Conservation (phyloP, 768 basidiomycete genomes). For the Russula brevipes region DNA sequence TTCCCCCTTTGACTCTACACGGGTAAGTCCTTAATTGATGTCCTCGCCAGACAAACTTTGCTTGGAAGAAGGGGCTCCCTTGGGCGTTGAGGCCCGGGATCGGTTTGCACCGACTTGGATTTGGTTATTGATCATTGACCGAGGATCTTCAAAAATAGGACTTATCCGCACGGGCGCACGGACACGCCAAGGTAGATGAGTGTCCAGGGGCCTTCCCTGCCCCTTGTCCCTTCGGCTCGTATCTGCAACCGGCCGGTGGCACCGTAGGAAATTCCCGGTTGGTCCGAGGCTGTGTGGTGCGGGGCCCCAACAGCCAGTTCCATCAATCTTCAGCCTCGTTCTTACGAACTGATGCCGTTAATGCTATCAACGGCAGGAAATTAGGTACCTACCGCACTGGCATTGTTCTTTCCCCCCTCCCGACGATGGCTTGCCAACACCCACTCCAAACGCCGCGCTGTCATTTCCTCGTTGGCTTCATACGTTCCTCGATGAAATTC, state of each 20-base stretch:
- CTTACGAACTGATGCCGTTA: not conserved
- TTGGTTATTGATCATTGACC: slow-evolving; percentile 8
- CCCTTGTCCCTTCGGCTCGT: slow-evolving; percentile 6
- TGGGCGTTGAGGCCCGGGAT: not conserved
- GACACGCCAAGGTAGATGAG: slow-evolving; percentile 1
- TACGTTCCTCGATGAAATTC: not conserved
- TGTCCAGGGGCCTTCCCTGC: slow-evolving; percentile 14
- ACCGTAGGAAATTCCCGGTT: not conserved
- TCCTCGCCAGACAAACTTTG: not conserved
- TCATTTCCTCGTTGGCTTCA: slow-evolving; percentile 1
- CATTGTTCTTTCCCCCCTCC: not conserved
- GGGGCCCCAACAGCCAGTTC: slow-evolving; percentile 7
- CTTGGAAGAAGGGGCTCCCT: not conserved
- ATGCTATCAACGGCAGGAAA: not conserved
- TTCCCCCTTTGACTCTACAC: not conserved
- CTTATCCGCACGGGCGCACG: not conserved
- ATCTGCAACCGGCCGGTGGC: slow-evolving; percentile 7
- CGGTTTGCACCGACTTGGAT: not conserved
- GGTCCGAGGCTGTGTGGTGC: slow-evolving; percentile 3
- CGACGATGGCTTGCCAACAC: not conserved
- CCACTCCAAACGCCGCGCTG: not conserved
- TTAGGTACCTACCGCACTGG: not conserved
- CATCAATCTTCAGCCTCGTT: slow-evolving; percentile 4
- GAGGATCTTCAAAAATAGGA: slow-evolving; percentile 14
- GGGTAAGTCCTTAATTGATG: not conserved